Evolutionary conservation across 495 filamentous ascomycete species (phyloP).

Genomic region (Neurospora sp.): DNA sequence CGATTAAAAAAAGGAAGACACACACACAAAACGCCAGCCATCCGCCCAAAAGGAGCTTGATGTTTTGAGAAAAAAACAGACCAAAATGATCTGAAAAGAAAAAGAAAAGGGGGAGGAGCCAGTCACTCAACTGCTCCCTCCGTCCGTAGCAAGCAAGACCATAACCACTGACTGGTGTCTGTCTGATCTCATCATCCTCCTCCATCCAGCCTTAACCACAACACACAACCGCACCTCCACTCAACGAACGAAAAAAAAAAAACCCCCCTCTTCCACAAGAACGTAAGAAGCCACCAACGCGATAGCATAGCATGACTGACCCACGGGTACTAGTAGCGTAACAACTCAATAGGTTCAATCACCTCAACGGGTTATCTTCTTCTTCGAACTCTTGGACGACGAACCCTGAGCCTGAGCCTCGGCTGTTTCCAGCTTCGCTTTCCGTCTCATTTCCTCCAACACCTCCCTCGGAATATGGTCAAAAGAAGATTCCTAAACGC

Average conservation of each 20-base stretch:
- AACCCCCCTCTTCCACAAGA: not conserved
- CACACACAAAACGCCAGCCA: not conserved
- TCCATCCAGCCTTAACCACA: not conserved
- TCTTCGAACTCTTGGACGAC: not conserved
- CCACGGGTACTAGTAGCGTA: not conserved
- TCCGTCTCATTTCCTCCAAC: not conserved
- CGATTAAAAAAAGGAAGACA: not conserved
- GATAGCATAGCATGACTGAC: not conserved
- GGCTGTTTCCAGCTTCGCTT: not conserved
- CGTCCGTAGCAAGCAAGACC: not conserved
- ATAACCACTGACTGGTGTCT: not conserved
- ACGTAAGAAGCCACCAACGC: not conserved
- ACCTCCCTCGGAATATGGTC: not conserved
- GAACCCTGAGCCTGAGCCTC: not conserved
- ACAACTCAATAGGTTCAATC: not conserved
- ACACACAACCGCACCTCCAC: not conserved
- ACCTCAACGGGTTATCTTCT: not conserved
- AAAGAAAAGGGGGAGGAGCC: not conserved
- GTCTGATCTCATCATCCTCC: not conserved
- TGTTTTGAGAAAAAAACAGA: not conserved
- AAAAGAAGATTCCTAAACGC: constrained; percentile 13
- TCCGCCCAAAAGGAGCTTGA: not conserved
- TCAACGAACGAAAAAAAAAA: not conserved
- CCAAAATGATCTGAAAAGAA: not conserved
- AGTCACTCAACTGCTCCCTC: not conserved